These are phyloP conservation scores for Colletotrichum sp. DNA, from an alignment of 2,329 filamentous ascomycete genomes.

Conservation along the genomic window DNA sequence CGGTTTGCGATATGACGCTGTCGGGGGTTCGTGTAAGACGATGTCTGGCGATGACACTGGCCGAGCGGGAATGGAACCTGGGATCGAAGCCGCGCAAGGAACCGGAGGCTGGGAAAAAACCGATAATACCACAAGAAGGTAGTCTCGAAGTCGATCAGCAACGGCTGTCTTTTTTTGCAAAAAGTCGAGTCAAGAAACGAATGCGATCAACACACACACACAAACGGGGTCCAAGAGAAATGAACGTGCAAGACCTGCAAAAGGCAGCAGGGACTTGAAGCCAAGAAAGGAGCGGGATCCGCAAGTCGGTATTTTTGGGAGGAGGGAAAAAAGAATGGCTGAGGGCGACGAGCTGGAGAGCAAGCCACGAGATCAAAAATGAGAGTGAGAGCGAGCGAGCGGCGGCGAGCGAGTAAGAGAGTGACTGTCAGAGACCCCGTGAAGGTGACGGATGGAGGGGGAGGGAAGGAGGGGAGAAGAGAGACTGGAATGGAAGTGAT, in stretches of 20 bases:
- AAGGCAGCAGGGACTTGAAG: neutral
- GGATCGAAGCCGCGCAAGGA: neutral
- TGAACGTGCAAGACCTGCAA: constrained; percentile 7
- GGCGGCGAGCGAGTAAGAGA: neutral
- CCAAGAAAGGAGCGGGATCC: constrained; percentile 17
- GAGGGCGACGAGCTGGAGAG: constrained; percentile 6
- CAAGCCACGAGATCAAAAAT: neutral
- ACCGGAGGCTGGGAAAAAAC: neutral
- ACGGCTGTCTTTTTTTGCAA: neutral
- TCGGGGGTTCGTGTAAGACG: constrained; percentile 9
- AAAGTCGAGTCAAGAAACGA: constrained; percentile 10
- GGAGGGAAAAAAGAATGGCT: constrained; percentile 15
- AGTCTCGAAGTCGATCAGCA: neutral
- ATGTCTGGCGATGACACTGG: neutral
- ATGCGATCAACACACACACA: constrained; percentile 25
- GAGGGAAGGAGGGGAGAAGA: constrained; percentile 16
- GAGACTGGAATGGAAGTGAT: constrained; percentile 18
- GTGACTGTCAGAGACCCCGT: constrained; percentile 15
- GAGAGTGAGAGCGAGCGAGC: neutral
- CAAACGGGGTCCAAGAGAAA: constrained; percentile 12
- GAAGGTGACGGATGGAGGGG: constrained; percentile 20
- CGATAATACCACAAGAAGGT: neutral
- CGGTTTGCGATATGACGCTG: neutral
- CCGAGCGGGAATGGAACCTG: neutral
- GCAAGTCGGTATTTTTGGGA: neutral